phyloP scores from a whole-genome alignment of 208 protist species.

The Wallacemonas collosoma region DNA sequence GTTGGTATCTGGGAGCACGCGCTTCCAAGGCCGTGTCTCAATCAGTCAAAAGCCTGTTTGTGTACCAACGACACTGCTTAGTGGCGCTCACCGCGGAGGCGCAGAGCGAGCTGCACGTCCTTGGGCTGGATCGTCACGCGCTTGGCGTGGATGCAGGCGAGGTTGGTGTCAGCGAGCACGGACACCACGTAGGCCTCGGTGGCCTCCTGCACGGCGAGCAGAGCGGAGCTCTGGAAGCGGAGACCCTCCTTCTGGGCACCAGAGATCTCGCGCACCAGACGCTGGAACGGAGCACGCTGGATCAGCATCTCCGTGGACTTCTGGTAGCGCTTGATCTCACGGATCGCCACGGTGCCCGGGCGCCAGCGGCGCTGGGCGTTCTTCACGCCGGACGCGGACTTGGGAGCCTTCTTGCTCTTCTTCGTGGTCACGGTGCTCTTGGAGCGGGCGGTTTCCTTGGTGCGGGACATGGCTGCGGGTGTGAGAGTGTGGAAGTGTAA shows the following conservation, averaged over 20 bases:
- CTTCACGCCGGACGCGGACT: slow-evolving; percentile 95
- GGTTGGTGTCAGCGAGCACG: slow-evolving; percentile 92
- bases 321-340: slow-evolving; percentile 95
- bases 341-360: slow-evolving; percentile 97
- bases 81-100: slow-evolving; percentile 57
- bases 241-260: slow-evolving; percentile 72
- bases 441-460: slow-evolving; percentile 96
- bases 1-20: too few relatives aligned
- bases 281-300: slow-evolving; percentile 85
- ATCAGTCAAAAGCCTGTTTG: background rate
- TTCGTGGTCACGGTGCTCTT: slow-evolving; percentile 97
- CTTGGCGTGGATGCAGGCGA: slow-evolving; percentile 85
- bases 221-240: slow-evolving; percentile 83
- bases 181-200: slow-evolving; percentile 90
- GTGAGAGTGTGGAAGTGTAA: background rate
- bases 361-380: slow-evolving; percentile 96
- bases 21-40: too few relatives aligned
- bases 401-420: slow-evolving; percentile 97
- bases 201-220: slow-evolving; percentile 89
- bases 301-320: slow-evolving; percentile 88
- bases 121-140: slow-evolving; percentile 85
- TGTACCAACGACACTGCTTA: slow-evolving; percentile 14
- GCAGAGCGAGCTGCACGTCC: slow-evolving; percentile 62
- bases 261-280: slow-evolving; percentile 84
- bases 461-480: slow-evolving; percentile 89